phyloP scores from a whole-genome alignment of 2,329 filamentous ascomycete genomes.

The Cordyceps tenuipes region DNA sequence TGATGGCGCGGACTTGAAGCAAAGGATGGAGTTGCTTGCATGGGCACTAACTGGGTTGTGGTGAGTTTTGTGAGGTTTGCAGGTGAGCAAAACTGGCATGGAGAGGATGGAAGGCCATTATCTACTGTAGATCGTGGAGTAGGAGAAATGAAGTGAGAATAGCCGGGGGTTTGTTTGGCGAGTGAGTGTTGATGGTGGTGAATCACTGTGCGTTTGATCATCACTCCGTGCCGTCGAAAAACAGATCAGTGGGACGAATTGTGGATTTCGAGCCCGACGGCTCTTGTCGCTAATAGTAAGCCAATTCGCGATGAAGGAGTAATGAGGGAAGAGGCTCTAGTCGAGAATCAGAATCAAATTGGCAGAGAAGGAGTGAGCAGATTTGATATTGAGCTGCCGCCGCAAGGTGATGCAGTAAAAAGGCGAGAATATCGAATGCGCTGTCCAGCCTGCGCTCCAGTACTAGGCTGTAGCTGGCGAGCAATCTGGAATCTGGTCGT shows the following conservation, averaged over 20 bases:
- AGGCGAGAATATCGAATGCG: neutral
- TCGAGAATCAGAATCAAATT: too few relatives aligned
- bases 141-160: neutral
- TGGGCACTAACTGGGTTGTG: too few relatives aligned
- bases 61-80: neutral
- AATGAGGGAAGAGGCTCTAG: too few relatives aligned
- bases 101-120: neutral
- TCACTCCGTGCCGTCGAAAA: neutral
- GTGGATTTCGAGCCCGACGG: neutral
- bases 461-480: neutral
- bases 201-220: neutral
- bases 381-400: too few relatives aligned
- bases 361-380: too few relatives aligned
- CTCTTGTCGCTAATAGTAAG: neutral
- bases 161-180: neutral
- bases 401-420: neutral
- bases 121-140: neutral
- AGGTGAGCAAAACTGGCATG: neutral
- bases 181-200: too few relatives aligned
- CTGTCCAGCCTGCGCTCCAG: neutral
- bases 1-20: neutral
- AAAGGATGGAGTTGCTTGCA: too few relatives aligned
- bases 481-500: neutral
- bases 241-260: constrained; percentile 1
- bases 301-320: too few relatives aligned